Evolutionary conservation across 306 rosid species (phyloP).

Genomic region (Psophocarpus tetragonolobus): DNA sequence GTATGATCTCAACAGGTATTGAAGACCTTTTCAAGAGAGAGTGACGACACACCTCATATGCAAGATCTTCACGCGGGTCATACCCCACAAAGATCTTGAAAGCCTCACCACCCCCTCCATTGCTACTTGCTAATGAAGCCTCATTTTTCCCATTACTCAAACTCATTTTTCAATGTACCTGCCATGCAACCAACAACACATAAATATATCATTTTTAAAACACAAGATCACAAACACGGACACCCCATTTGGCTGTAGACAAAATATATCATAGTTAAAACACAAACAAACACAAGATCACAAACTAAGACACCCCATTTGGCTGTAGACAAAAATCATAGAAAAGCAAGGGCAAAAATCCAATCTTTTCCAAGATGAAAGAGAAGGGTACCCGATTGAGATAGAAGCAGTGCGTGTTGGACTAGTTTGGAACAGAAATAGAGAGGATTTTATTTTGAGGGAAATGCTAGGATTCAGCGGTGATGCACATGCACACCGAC

Average conservation of each 20-base stretch:
- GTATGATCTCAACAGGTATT: conserved; percentile 65
- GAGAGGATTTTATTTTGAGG: background rate
- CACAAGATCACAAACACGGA: background rate
- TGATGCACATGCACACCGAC: conserved; percentile 26
- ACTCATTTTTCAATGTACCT: conserved; percentile 44
- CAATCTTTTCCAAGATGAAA: background rate
- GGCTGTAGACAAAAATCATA: background rate
- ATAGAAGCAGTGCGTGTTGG: conserved; percentile 2
- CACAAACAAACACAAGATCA: background rate
- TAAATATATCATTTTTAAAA: background rate
- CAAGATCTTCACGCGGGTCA: conserved; percentile 64
- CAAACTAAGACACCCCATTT: background rate
- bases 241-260: background rate
- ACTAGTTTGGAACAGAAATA: background rate
- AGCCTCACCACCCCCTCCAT: conserved; percentile 37
- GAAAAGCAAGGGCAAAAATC: background rate
- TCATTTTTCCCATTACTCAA: conserved; percentile 42
- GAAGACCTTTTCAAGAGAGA: conserved; percentile 64
- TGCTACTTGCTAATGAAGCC: conserved; percentile 7
- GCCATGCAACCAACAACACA: conserved; percentile 13
- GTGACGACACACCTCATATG: conserved; percentile 59
- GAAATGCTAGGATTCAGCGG: conserved; percentile 18
- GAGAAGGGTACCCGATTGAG: background rate
- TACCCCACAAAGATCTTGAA: conserved; percentile 74
- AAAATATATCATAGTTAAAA: background rate